Evolutionary conservation across 169 alveolate genomes (phyloP), one percentile per base, ranked within the genome.

Genomic region (Sarcocystis neurona): DNA sequence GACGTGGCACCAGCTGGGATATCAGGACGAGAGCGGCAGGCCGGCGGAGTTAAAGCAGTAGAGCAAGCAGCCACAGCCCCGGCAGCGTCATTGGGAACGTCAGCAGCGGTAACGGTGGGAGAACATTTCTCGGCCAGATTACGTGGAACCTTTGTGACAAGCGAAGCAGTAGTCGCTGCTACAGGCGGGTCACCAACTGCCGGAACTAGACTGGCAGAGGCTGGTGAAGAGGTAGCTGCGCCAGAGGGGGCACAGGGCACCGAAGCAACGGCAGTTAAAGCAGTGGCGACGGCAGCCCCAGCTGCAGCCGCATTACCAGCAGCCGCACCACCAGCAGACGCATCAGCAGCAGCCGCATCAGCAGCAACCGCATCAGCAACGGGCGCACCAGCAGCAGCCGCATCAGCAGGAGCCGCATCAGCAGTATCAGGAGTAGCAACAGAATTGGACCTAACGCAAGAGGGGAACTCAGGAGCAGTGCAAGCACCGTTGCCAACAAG

Each of bases 281-380:
- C 82, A 12, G 85, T 37, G 47, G 32, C 85, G 30, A 18, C 66
- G 8, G 85, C 5, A 6, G 66, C 85, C n/a, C 70, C 85, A n/a
- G 66, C 60, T 34, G 68, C 85, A 77, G 85, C 53, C 27, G 27
- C 75, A 34, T 47, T 75, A 32, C 56, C n/a, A 15, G 53, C 30
- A 32, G 87, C 87, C 39, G 56, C 74, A 8, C 56, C 75, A 50
- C 56, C 87, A 15, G 53, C 75, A 34, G 74, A 53, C 75, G 48
- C 72, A 12, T 75, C 87, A 43, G 70, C 85, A 53, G n/a, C n/a
- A 15, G 50, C 43, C 85, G 47, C 70, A 66, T n/a, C 85, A 66
- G 10, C 63, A 20, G n/a, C 63, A 20, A 15, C 63, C 20, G 20
- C 63, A 15, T 15, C 63, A 53, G 20, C 63, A 15, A 10, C 10